Conservation (phyloP, 2,329 filamentous ascomycete genomes). For the Colletotrichum lentis region DNA sequence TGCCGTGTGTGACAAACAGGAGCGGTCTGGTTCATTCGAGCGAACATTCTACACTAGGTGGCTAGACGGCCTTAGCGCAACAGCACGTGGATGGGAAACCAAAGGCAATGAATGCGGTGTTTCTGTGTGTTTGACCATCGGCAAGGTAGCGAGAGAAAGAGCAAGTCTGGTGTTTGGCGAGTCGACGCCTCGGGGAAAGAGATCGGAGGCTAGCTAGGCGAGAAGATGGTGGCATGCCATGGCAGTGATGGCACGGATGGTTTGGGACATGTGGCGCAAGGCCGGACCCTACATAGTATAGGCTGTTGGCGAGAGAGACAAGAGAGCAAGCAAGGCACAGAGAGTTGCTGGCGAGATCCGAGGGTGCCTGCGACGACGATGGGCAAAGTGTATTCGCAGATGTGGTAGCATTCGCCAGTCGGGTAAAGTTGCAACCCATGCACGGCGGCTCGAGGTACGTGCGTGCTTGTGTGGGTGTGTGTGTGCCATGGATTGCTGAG, state of each 20-base stretch:
- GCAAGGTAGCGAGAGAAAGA: background rate
- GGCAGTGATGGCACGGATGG: background rate
- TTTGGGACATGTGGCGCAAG: background rate
- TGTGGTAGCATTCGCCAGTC: background rate
- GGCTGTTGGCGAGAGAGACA: background rate
- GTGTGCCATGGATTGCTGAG: background rate
- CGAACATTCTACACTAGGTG: slow-evolving; percentile 13
- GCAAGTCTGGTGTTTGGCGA: slow-evolving; percentile 2
- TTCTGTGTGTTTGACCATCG: background rate
- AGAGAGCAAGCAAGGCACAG: background rate
- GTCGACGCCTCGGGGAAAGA: slow-evolving; percentile 11
- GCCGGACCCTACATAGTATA: too few relatives aligned
- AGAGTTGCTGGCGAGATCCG: background rate
- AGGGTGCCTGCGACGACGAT: background rate
- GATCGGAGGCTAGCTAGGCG: slow-evolving; percentile 25
- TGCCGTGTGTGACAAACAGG: background rate
- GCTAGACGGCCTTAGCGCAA: slow-evolving; percentile 19
- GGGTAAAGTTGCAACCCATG: background rate
- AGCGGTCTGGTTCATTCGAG: background rate
- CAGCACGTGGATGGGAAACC: slow-evolving; percentile 15
- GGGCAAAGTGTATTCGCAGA: background rate
- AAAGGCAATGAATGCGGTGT: slow-evolving; percentile 3
- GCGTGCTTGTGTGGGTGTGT: background rate
- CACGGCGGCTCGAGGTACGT: too few relatives aligned
- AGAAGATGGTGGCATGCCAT: background rate